These are phyloP conservation scores for Xylariaceae sp. DNA, from an alignment of 2,329 filamentous ascomycete genomes.

Conservation along the genomic window DNA sequence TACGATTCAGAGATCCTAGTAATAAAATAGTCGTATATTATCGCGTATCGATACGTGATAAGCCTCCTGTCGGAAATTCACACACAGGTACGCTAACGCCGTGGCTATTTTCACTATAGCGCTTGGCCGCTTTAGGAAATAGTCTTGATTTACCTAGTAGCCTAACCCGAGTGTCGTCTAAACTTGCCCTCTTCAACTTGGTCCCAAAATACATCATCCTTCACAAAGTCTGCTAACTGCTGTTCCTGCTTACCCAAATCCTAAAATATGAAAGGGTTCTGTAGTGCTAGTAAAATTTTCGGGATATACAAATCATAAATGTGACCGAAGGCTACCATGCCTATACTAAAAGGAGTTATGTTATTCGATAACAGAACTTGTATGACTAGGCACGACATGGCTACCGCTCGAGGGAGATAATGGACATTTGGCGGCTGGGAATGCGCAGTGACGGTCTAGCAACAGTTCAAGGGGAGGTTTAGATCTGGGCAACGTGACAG, in stretches of 20 bases:
- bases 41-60: conserved; percentile 25
- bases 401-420: too few species aligned
- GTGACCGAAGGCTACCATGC: background rate
- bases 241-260: background rate
- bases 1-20: conserved; percentile 19
- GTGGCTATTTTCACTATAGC: background rate
- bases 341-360: too few species aligned
- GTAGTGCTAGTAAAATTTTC: background rate
- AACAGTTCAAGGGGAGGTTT: too few species aligned
- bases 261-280: conserved; percentile 7
- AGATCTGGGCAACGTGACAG: too few species aligned
- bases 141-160: background rate
- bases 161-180: conserved; percentile 7
- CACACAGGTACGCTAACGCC: conserved; percentile 8
- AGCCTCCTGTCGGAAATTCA: background rate
- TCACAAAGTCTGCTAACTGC: background rate
- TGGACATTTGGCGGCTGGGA: too few species aligned
- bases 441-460: too few species aligned
- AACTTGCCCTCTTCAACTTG: background rate
- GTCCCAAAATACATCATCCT: background rate
- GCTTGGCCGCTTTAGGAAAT: conserved; percentile 14
- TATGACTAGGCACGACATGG: too few species aligned
- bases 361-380: too few species aligned
- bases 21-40: conserved; percentile 20
- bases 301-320: background rate